Evolutionary conservation across 192 early-diverging fungal genomes (phyloP).

Genomic region (Chytriomyces confervae): DNA sequence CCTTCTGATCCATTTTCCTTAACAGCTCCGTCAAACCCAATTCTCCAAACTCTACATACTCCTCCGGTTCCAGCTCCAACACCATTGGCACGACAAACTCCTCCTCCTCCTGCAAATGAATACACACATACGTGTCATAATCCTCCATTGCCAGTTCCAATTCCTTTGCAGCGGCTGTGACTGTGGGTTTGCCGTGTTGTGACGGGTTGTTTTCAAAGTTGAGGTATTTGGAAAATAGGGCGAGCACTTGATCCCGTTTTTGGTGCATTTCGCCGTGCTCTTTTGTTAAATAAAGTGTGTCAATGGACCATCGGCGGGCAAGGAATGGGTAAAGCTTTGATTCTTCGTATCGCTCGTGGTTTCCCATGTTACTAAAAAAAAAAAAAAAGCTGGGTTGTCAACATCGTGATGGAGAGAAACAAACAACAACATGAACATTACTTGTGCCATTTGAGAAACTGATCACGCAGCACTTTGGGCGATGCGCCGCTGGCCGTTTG

Average conservation of each 20-base stretch:
- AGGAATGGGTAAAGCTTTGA: constrained; percentile 15
- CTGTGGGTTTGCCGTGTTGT: not conserved
- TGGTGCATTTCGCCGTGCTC: constrained; percentile 18
- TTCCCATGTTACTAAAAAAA: not conserved
- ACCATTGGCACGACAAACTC: constrained; percentile 23
- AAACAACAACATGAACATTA: too few relatives aligned
- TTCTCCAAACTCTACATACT: constrained; percentile 2
- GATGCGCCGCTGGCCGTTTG: not conserved
- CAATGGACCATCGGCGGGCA: not conserved
- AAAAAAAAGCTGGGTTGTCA: too few relatives aligned
- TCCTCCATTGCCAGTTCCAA: constrained; percentile 14
- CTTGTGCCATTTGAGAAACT: constrained; percentile 7
- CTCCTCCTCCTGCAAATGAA: constrained; percentile 26
- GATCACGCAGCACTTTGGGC: not conserved
- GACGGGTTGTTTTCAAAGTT: not conserved
- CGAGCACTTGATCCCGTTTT: constrained; percentile 6
- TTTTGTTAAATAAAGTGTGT: not conserved
- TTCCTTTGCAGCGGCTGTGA: not conserved
- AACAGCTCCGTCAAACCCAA: constrained; percentile 9
- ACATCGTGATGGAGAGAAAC: too few relatives aligned
- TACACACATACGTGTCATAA: not conserved
- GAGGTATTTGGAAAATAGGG: not conserved
- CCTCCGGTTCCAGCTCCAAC: constrained; percentile 1
- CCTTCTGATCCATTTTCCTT: constrained; percentile 3
- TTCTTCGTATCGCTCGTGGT: constrained; percentile 22